Percentiles rank a stretch among this genome's conserved stretches.
These are phyloP conservation scores for Hyaloscypha finlandica DNA, from an alignment of 495 filamentous ascomycete species.

Conservation along the genomic window DNA sequence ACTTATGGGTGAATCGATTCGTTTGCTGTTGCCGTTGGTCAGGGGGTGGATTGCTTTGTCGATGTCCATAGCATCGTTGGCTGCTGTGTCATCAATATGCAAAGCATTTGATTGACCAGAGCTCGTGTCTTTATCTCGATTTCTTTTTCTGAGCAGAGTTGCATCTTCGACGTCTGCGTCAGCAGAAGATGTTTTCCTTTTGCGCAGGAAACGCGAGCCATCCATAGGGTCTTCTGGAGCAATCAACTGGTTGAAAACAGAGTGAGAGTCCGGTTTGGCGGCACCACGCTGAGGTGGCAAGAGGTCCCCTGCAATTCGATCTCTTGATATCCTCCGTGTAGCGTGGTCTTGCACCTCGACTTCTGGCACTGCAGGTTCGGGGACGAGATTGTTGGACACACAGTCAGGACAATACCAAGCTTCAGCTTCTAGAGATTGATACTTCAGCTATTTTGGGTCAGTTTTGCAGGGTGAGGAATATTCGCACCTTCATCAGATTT, in stretches of 20 bases:
- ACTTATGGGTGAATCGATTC: conserved; percentile 18
- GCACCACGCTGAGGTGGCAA: conserved; percentile 70
- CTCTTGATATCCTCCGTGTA: conserved; percentile 31
- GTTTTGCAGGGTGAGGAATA: neutral
- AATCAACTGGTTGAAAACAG: conserved; percentile 79
- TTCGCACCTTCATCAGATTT: conserved; percentile 66
- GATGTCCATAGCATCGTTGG: conserved; percentile 8
- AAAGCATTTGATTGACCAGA: conserved; percentile 12
- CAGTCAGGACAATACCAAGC: conserved; percentile 84
- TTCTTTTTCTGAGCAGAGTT: conserved; percentile 23
- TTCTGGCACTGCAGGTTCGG: conserved; percentile 42
- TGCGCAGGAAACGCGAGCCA: conserved; percentile 82
- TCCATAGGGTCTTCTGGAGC: conserved; percentile 82
- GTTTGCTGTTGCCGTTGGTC: conserved; percentile 25
- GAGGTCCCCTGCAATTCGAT: conserved; percentile 62
- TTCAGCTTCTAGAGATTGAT: conserved; percentile 52
- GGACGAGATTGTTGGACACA: conserved; percentile 63
- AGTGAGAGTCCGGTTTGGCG: conserved; percentile 78
- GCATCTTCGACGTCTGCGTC: conserved; percentile 22
- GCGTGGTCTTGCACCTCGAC: conserved; percentile 25
- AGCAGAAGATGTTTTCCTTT: conserved; percentile 68
- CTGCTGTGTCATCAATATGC: conserved; percentile 18
- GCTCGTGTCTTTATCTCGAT: conserved; percentile 24
- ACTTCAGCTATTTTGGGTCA: conserved; percentile 31
- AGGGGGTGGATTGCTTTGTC: conserved; percentile 13